Evolutionary conservation across 2,329 filamentous ascomycete species (phyloP).

Genomic region (Pyrenochaeta sp.): DNA sequence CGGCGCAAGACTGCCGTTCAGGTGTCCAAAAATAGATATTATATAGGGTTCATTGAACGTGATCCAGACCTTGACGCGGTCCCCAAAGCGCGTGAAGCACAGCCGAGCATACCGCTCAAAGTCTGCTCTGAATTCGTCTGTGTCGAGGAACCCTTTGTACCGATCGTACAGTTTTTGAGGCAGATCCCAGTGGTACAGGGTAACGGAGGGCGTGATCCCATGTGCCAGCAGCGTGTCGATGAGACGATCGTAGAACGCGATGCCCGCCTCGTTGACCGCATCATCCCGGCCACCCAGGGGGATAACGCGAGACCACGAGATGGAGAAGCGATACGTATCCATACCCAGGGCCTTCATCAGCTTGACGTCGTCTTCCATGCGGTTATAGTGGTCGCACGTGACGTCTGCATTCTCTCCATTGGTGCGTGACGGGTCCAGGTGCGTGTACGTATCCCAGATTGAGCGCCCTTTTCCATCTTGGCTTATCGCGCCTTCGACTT

Average conservation of each 20-base stretch:
- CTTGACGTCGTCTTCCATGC: slow-evolving; percentile 54
- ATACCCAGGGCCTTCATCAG: slow-evolving; percentile 19
- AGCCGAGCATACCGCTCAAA: slow-evolving; percentile 49
- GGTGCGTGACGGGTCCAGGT: slow-evolving; percentile 71
- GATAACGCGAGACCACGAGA: slow-evolving; percentile 23
- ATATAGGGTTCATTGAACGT: slow-evolving; percentile 57
- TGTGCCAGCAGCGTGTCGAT: slow-evolving; percentile 18
- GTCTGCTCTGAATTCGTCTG: slow-evolving; percentile 29
- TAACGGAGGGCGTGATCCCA: slow-evolving; percentile 20
- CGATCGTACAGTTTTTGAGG: slow-evolving; percentile 15
- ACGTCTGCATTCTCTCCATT: slow-evolving; percentile 50
- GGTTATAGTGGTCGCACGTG: slow-evolving; percentile 47
- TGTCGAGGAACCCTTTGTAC: slow-evolving; percentile 23
- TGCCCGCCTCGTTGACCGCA: slow-evolving; percentile 18
- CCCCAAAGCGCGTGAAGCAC: slow-evolving; percentile 47
- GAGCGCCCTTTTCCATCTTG: slow-evolving; percentile 52
- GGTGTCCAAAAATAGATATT: slow-evolving; percentile 59
- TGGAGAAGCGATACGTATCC: slow-evolving; percentile 21
- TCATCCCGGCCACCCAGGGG: slow-evolving; percentile 18
- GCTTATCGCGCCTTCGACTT: slow-evolving; percentile 54
- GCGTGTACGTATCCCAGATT: slow-evolving; percentile 53
- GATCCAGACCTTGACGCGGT: slow-evolving; percentile 51
- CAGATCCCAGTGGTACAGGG: slow-evolving; percentile 24
- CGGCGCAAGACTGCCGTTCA: slow-evolving; percentile 3
- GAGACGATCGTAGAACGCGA: slow-evolving; percentile 17